Conservation (phyloP, 208 protist genomes). For the Endotrypanum monterogeii region DNA sequence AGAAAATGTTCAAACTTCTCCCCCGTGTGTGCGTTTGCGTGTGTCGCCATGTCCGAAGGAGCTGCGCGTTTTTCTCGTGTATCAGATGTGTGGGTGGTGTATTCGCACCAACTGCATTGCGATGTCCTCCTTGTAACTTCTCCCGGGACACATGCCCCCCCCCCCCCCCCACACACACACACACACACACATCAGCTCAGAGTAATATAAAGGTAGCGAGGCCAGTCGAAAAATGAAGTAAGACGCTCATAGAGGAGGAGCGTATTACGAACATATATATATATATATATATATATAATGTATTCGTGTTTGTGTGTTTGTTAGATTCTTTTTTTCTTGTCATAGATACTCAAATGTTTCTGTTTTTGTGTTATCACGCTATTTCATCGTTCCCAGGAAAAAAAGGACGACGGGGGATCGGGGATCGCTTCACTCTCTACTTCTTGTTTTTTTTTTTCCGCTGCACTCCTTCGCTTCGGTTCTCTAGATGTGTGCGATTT, state of each 20-base stretch:
- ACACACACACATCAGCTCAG: too few relatives aligned
- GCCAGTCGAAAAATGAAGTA: too few relatives aligned
- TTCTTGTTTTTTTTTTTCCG: neutral
- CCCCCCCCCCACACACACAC: neutral
- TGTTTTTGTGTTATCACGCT: neutral
- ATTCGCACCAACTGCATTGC: neutral
- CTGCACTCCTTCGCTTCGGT: too few relatives aligned
- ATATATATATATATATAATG: neutral
- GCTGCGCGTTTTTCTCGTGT: too few relatives aligned
- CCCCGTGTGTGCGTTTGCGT: neutral
- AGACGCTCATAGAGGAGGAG: too few relatives aligned
- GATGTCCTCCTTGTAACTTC: neutral
- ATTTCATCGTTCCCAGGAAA: neutral
- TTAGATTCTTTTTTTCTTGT: neutral
- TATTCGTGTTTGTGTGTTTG: neutral
- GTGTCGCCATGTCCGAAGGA: neutral
- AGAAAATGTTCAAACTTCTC: neutral
- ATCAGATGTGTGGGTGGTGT: neutral
- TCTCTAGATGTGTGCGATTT: too few relatives aligned
- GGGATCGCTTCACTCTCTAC: neutral
- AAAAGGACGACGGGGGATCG: neutral
- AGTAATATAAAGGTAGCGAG: too few relatives aligned
- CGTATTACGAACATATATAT: neutral
- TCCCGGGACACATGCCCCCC: neutral
- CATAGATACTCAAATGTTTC: neutral